Evolutionary conservation across 1,284 basidiomycete species (phyloP), one percentile per base, ranked within the genome.

Genomic region (Rhizoctonia solani): DNA sequence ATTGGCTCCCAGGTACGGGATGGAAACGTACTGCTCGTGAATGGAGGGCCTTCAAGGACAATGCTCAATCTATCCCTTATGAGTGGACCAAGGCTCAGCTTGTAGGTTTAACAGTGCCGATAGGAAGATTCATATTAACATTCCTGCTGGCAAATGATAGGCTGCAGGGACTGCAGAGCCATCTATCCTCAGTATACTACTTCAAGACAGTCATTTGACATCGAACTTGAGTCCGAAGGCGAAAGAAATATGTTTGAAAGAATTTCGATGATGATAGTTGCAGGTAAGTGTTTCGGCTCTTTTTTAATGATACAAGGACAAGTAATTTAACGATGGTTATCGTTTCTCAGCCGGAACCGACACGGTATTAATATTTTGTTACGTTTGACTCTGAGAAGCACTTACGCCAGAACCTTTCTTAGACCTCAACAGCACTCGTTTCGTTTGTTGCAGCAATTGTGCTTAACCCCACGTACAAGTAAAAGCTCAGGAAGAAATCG

Each of bases 401-500:
- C 16, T 52, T 16, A 19, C 19, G 13, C 21, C 52, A 13, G 34
- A 27, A 42, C 29, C 46, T 50, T 14, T 49, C 9, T n/a, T 30
- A 63, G 58, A 50, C 47, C 16, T 39, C 47, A 39, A 34, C 46
- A 23, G 30, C 53, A 5, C 52, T 67, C 16, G 25, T 55, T 14
- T 21, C 16, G n/a, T 67, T 67, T 21, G 25, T 75, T 50, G 55
- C 74, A 19, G 75, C 75, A 1, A 75, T 79, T 73, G 59, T 74
- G 3, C 68, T 74, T 3, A 72, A 50, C 44, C 71, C 67, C 1
- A 71, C 72, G 75, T 67, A 79, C 78, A 1, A 75, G 70, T 55
- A 14, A 74, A 70, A 25, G 78, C 76, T 8, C 77, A 76, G 54
- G 73, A 71, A 8, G 79, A 81, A 69, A 68, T 81, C 6, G 78